A percentile compares a stretch with the other conserved stretches of the same genome.
phyloP scores from a whole-genome alignment of 2,329 filamentous ascomycete genomes.

The Capronia epimyces region DNA sequence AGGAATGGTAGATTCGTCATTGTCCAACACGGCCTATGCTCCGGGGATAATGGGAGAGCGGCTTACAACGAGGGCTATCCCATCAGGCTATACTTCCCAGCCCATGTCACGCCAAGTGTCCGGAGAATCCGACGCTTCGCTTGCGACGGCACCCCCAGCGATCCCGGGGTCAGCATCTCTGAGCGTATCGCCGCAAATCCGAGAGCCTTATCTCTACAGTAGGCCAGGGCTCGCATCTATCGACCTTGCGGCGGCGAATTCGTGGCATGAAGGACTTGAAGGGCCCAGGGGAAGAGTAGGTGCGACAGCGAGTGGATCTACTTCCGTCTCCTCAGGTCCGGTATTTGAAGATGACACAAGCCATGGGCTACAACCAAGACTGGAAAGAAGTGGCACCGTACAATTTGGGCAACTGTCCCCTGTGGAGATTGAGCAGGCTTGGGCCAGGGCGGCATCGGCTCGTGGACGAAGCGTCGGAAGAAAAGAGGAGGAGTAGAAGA shows the following conservation, averaged over 20 bases:
- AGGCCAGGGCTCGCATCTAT: constrained; percentile 15
- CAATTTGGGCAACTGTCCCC: constrained; percentile 20
- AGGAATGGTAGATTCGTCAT: background rate
- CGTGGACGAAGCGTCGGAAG: constrained; percentile 3
- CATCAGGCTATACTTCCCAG: constrained; percentile 30
- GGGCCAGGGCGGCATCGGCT: constrained; percentile 8
- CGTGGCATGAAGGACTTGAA: constrained; percentile 5
- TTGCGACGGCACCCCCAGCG: constrained; percentile 26
- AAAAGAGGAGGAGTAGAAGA: too few species aligned
- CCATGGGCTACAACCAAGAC: constrained; percentile 10
- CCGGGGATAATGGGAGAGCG: constrained; percentile 3
- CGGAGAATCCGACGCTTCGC: constrained; percentile 28
- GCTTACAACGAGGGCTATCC: constrained; percentile 12
- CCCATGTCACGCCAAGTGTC: constrained; percentile 32
- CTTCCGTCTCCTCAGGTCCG: background rate
- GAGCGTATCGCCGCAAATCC: constrained; percentile 15
- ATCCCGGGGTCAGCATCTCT: constrained; percentile 12
- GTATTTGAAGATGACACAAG: background rate
- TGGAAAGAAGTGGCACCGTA: constrained; percentile 1
- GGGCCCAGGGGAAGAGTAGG: background rate
- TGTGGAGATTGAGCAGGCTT: constrained; percentile 18
- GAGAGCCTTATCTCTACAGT: constrained; percentile 17
- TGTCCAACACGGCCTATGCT: background rate
- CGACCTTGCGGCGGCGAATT: constrained; percentile 12
- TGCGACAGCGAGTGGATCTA: background rate